phyloP scores from a whole-genome alignment of 2,329 filamentous ascomycete genomes.

The Fusarium sterilihyphosum region DNA sequence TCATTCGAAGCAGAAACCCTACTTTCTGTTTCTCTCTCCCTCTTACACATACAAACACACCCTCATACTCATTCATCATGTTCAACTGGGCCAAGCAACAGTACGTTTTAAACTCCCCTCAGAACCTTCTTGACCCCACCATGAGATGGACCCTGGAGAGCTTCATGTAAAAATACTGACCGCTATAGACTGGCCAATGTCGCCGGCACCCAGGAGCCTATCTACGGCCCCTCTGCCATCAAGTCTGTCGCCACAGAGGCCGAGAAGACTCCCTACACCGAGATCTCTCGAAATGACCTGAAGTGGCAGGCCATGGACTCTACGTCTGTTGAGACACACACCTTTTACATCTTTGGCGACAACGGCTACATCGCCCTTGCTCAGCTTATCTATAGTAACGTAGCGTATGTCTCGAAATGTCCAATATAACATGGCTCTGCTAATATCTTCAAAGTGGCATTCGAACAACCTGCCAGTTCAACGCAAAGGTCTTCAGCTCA shows the following conservation, averaged over 20 bases:
- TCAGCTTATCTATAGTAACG: constrained; percentile 98
- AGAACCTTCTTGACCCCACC: constrained; percentile 16
- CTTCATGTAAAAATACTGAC: constrained; percentile 31
- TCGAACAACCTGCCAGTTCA: constrained; percentile 92
- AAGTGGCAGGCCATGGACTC: constrained; percentile 84
- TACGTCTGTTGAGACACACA: constrained; percentile 94
- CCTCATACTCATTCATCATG: constrained; percentile 61
- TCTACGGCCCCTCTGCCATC: constrained; percentile 91
- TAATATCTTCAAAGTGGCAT: constrained; percentile 72
- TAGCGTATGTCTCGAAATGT: constrained; percentile 71
- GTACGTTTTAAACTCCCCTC: constrained; percentile 61
- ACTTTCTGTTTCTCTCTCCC: not conserved
- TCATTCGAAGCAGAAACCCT: constrained; percentile 1
- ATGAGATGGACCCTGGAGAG: constrained; percentile 8
- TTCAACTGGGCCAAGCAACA: constrained; percentile 96
- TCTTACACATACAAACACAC: not conserved
- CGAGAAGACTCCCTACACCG: constrained; percentile 80
- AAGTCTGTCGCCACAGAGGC: constrained; percentile 85
- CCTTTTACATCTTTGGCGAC: constrained; percentile 88
- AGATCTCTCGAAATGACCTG: constrained; percentile 79
- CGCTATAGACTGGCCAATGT: constrained; percentile 74
- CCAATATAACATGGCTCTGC: not conserved
- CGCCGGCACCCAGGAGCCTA: constrained; percentile 94
- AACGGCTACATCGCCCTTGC: constrained; percentile 79
- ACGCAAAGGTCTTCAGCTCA: constrained; percentile 87